phyloP scores from a whole-genome alignment of 768 basidiomycete genomes.

The Termitomyces bulborhizus region DNA sequence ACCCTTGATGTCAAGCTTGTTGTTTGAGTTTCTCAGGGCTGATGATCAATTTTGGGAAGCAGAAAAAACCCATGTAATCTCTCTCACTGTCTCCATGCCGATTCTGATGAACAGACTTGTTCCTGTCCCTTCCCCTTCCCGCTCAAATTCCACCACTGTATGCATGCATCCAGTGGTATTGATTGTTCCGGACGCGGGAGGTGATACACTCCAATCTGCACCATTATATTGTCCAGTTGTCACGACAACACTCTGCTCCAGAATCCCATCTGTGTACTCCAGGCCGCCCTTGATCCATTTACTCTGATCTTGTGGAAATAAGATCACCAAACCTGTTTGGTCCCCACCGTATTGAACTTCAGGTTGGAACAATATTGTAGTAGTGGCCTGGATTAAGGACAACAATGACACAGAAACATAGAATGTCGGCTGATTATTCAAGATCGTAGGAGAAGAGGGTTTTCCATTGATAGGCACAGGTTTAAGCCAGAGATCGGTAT shows the following conservation, averaged over 20 bases:
- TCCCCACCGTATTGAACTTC: conserved; percentile 8
- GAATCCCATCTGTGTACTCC: conserved; percentile 11
- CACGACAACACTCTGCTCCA: conserved; percentile 14
- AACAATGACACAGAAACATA: conserved; percentile 6
- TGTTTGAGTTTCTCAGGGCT: too few relatives aligned
- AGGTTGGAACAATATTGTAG: conserved; percentile 10
- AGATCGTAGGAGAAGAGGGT: conserved; percentile 6
- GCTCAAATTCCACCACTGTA: conserved; percentile 12
- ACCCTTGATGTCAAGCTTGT: too few relatives aligned
- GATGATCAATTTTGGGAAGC: background rate
- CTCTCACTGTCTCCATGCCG: conserved; percentile 12
- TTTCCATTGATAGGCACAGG: conserved; percentile 12
- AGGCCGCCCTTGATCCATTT: conserved; percentile 17
- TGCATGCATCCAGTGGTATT: conserved; percentile 2
- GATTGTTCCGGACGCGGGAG: conserved; percentile 1
- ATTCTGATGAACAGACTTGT: conserved; percentile 14
- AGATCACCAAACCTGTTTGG: conserved; percentile 11
- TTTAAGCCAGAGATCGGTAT: conserved; percentile 17
- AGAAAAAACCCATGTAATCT: conserved; percentile 16
- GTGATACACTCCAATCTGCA: conserved; percentile 16
- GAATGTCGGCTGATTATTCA: conserved; percentile 14
- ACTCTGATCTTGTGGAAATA: conserved; percentile 5
- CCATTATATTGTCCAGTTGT: conserved; percentile 6
- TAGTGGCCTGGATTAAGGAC: conserved; percentile 9
- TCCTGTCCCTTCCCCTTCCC: conserved; percentile 12